Evolutionary conservation across 1,284 basidiomycete species (phyloP).

Genomic region (Cutaneotrichosporon dermatis): DNA sequence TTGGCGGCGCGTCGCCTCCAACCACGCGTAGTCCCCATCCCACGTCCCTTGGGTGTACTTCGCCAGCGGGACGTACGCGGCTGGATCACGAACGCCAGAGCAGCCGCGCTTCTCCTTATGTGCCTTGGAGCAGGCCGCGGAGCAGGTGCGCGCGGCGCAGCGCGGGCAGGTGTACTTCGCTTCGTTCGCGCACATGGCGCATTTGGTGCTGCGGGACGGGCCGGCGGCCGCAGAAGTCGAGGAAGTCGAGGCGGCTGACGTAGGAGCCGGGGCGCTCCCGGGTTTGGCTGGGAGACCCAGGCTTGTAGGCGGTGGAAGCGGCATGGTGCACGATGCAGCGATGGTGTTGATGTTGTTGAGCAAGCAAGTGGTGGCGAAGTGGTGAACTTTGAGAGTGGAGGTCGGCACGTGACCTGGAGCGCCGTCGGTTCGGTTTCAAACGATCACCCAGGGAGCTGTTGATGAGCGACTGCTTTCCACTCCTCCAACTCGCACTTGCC

Average conservation of each 20-base stretch:
- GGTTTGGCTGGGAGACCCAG: constrained; percentile 1
- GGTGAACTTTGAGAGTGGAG: neutral
- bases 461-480: no score
- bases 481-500: neutral
- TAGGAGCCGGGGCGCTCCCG: neutral
- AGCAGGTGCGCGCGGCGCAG: constrained; percentile 67
- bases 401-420: neutral
- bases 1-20: constrained; percentile 72
- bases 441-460: no score
- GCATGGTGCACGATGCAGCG: neutral
- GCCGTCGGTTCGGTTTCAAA: no score
- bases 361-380: neutral
- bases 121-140: constrained; percentile 61
- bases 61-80: constrained; percentile 70
- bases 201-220: constrained; percentile 7
- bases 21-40: constrained; percentile 77
- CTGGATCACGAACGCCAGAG: constrained; percentile 67
- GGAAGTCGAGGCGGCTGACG: neutral
- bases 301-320: constrained; percentile 1
- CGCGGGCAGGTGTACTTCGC: constrained; percentile 77
- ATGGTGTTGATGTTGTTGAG: neutral
- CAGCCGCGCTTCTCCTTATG: constrained; percentile 68
- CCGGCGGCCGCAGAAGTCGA: neutral
- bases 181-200: constrained; percentile 27
- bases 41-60: constrained; percentile 72